Percentiles rank a stretch among this genome's conserved stretches.
phyloP scores from a whole-genome alignment of 2,329 filamentous ascomycete genomes.

The Helminthosporium solani region DNA sequence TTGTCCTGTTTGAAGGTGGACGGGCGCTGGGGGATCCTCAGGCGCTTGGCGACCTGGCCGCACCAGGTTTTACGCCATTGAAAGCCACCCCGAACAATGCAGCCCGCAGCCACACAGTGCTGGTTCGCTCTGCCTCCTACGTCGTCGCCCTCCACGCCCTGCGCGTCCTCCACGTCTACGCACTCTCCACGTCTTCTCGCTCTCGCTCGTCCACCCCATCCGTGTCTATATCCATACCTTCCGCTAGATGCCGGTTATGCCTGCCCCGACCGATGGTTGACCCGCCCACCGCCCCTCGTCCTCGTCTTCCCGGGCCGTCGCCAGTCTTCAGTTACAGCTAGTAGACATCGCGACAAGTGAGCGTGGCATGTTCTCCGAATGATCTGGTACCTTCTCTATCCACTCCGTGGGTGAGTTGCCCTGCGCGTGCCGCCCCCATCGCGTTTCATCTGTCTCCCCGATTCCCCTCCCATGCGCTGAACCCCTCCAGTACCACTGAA shows the following conservation, averaged over 20 bases:
- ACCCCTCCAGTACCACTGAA: conserved; percentile 65
- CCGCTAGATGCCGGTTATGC: background rate
- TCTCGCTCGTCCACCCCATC: background rate
- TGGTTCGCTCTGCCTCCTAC: too few species aligned
- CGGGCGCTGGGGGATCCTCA: background rate
- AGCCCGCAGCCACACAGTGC: too few species aligned
- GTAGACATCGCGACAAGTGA: background rate
- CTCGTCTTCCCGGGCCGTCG: conserved; percentile 20
- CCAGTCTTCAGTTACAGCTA: conserved; percentile 24
- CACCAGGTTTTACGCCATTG: background rate
- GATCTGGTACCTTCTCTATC: conserved; percentile 79
- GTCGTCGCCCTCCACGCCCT: too few species aligned
- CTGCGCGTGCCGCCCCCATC: too few species aligned
- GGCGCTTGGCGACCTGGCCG: background rate
- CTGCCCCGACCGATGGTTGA: conserved; percentile 27
- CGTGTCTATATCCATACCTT: conserved; percentile 1
- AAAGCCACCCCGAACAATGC: background rate
- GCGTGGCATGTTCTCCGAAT: conserved; percentile 42
- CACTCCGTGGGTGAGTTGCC: conserved; percentile 68
- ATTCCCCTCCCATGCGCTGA: conserved; percentile 10
- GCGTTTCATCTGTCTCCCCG: background rate
- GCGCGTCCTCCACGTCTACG: too few species aligned
- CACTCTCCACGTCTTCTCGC: background rate
- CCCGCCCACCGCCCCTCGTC: conserved; percentile 21
- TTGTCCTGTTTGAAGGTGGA: too few species aligned